These are phyloP conservation scores for Sporothrix dimorphospora DNA, from an alignment of 2,329 filamentous ascomycete genomes.

Conservation along the genomic window DNA sequence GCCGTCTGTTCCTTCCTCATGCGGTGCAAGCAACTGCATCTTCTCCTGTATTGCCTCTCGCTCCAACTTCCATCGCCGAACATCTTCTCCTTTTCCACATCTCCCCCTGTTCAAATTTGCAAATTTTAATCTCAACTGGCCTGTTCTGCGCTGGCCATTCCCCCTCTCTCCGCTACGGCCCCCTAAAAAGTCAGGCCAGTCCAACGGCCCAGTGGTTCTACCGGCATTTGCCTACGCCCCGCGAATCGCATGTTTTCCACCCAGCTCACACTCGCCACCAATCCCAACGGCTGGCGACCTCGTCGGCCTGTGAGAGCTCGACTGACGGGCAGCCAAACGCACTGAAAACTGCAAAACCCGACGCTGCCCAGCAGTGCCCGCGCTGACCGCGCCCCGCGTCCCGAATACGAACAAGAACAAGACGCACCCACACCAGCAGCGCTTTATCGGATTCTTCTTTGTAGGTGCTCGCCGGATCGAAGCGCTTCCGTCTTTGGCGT, in stretches of 20 bases:
- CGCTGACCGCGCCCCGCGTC: slow-evolving; percentile 4
- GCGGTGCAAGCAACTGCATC: not conserved
- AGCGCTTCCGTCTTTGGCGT: slow-evolving; percentile 27
- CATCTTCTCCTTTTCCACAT: slow-evolving; percentile 6
- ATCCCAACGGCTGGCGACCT: slow-evolving; percentile 17
- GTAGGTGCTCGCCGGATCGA: slow-evolving; percentile 20
- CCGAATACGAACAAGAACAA: slow-evolving; percentile 26
- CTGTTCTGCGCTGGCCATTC: not conserved
- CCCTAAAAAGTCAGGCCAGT: slow-evolving; percentile 29
- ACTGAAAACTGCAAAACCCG: not conserved
- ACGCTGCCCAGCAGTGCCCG: not conserved
- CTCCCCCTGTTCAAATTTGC: slow-evolving; percentile 1
- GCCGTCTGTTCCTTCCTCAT: slow-evolving; percentile 13
- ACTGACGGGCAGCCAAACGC: not conserved
- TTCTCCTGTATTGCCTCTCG: not conserved
- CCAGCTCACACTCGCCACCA: slow-evolving; percentile 18
- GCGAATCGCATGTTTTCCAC: slow-evolving; percentile 24
- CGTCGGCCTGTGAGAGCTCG: slow-evolving; percentile 2
- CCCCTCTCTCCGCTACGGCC: not conserved
- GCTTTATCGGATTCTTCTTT: slow-evolving; percentile 5
- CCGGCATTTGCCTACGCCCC: slow-evolving; percentile 24
- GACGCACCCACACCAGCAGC: slow-evolving; percentile 5
- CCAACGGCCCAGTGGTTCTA: slow-evolving; percentile 18
- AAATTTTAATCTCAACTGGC: slow-evolving; percentile 21
- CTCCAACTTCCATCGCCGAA: slow-evolving; percentile 1